Base-by-base conservation (phyloP, 225 moss, liverwort and hornwort species). In the Thuidium tamariscinum region DNA sequence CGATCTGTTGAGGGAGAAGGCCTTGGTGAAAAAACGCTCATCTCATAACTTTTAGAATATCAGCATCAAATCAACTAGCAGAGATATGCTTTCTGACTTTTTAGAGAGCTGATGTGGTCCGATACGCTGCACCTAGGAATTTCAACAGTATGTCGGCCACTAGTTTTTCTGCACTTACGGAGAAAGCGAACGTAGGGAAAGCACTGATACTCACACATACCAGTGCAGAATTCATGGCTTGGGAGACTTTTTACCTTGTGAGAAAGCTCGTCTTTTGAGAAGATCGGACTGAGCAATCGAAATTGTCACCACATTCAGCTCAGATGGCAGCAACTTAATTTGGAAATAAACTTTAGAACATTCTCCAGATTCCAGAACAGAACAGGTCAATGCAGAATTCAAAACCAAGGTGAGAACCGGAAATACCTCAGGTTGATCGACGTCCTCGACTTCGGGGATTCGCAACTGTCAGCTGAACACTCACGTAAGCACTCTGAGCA, bases 401-500 rank as follows among this genome's bases (percentile, higher is more conserved):
- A 62, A 84, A 83, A 59, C 21, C 68, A 69, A 51, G 51, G 26
- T 60, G 77, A 77, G 83, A 49, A 20, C 78, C 78, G 52, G 41
- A 88, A 52, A 78, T 83, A 22, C 71, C 51, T 79, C 88, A 54
- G 61, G 65, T 41, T 17, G 44, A 84, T 80, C 80, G 27, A 26
- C 18, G 72, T 46, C 84, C 84, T 88, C 22, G 46, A 42, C 56
- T 79, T 72, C 80, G 29, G 80, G 74, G 72, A 84, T 84, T 65
- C n/a, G 73, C 84, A 88, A 80, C 46, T 84, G 71, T 64, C 64
- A 72, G 64, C 88, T 84, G 84, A 44, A 55, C 22, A 29, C 79
- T 84, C 80, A 88, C 80, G 88, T 46, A 80, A 81, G 81, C 65
- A 81, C n/a, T 27, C 37, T 25, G 65, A 80, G 87, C 87, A 87